Evolutionary conservation across 148 eudicot genomes (phyloP).

Genomic region (Fagopyrum esculentum): DNA sequence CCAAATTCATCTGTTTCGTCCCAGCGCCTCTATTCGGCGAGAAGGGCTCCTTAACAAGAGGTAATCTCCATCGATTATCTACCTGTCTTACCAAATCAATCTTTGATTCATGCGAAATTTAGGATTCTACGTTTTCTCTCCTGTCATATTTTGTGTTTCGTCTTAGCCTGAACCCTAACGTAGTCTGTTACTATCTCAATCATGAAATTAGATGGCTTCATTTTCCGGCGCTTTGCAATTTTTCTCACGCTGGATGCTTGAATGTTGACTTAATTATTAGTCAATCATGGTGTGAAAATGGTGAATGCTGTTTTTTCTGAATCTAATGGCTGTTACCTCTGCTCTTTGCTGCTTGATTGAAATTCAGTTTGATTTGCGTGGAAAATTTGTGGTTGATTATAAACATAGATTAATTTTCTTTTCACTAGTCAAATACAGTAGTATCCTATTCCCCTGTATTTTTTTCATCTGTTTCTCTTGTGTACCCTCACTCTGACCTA

Average conservation of each 20-base stretch:
- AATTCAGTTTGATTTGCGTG: neutral
- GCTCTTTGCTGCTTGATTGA: neutral
- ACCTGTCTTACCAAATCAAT: no score
- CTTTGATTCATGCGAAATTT: neutral
- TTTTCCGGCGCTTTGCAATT: neutral
- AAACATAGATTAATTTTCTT: neutral
- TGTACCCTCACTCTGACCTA: neutral
- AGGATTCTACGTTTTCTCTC: neutral
- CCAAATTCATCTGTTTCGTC: neutral
- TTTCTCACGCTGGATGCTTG: neutral
- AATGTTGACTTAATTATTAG: no score
- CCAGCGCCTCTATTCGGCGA: slow-evolving; percentile 4
- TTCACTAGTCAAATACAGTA: neutral
- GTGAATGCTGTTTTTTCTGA: neutral
- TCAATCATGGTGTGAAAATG: neutral
- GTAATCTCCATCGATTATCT: neutral
- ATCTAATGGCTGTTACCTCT: neutral
- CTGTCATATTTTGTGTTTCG: neutral
- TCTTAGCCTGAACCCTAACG: neutral
- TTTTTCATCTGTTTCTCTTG: neutral
- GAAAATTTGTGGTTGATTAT: neutral
- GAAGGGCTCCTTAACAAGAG: neutral
- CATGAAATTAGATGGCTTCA: neutral
- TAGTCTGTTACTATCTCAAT: neutral
- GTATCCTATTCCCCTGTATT: neutral